Conservation (phyloP, 345 rosid genomes). For the Euphorbia pulcherrima region DNA sequence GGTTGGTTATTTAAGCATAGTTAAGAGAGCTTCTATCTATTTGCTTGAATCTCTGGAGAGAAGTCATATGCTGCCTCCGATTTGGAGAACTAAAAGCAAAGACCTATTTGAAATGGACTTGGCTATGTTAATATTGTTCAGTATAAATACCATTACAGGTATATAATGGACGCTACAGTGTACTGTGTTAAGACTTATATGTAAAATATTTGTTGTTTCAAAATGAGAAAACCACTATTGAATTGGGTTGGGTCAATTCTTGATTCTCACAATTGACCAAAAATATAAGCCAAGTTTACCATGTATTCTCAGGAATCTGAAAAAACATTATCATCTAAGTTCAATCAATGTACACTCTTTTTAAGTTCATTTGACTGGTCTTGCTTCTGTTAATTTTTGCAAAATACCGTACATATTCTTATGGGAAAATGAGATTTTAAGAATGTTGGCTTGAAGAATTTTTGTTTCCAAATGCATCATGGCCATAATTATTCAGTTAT, state of each 20-base stretch:
- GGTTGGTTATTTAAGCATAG: slow-evolving; percentile 1
- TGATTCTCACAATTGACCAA: neutral
- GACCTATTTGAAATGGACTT: slow-evolving; percentile 4
- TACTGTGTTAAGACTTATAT: neutral
- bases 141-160: neutral
- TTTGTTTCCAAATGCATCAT: neutral
- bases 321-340: neutral
- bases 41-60: neutral
- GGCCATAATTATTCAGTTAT: neutral
- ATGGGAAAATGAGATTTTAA: neutral
- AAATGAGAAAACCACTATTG: neutral
- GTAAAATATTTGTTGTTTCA: neutral
- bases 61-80: neutral
- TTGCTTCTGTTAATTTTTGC: neutral
- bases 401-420: neutral
- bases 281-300: neutral
- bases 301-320: neutral
- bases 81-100: neutral
- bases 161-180: neutral
- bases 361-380: neutral
- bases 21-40: neutral
- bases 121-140: neutral
- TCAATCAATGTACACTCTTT: neutral
- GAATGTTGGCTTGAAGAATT: neutral
- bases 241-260: neutral